Evolutionary conservation across 495 filamentous ascomycete species (phyloP), one percentile per base, ranked within the genome.

Genomic region (Collariella sp.): DNA sequence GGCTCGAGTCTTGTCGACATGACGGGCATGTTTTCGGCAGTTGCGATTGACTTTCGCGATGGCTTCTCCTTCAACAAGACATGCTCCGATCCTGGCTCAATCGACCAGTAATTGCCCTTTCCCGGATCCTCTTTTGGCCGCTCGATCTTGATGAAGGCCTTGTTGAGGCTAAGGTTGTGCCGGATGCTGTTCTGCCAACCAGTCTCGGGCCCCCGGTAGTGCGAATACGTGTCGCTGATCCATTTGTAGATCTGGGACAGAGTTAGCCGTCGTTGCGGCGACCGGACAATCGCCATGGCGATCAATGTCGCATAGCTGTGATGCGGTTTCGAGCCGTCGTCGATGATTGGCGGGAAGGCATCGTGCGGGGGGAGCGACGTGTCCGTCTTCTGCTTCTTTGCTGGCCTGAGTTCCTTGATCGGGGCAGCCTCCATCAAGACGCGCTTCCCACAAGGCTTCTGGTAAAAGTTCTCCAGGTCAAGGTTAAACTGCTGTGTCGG

Each of bases 151-250:
- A 91, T 82, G 57, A 98, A 97, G n/a, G 86, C 86, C 67, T 96
- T 96, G 72, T 96, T 96, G 20, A 97, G 75, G 62, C 88, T 95
- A n/a, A 98, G 83, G 56, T 98, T 98, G 64, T 98, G 93, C 1
- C 93, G 85, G 68, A 98, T 98, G 72, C 91, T 96, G 67, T 98
- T 98, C 70, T 96, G 91, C 93, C 93, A 98, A 23, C 93, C 91
- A 5, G 87, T 79, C 51, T 95, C 89, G 33, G 83, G 78, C 16
- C 82, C 80, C 52, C 83, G 83, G 72, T 96, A 98, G 68, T 87
- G 95, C 2, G 79, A 80, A 67, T 88, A 98, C 4, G 85, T 93
- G 64, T 97, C 89, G 1, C 88, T 89, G 54, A 98, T 97, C 93
- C 93, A 98, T 64, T 93, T 95, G 79, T 98, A 98, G 57, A 98